Evolutionary conservation across 1,284 basidiomycete genomes (phyloP).

Genomic region (Erythrobasidium hasegawianum): DNA sequence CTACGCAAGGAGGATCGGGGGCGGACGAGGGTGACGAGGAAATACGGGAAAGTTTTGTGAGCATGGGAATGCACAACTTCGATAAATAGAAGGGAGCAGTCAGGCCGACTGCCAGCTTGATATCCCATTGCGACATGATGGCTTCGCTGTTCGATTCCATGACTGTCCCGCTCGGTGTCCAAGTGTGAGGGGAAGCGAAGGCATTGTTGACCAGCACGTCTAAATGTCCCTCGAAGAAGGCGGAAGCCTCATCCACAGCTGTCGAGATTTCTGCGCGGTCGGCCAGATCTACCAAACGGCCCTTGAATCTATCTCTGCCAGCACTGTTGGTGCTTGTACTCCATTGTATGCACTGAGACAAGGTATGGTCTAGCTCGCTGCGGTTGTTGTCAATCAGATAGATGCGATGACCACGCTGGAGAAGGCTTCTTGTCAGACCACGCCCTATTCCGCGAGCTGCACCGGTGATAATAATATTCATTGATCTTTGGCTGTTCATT

Average conservation of each 20-base stretch:
- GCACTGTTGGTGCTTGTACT: not conserved
- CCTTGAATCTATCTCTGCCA: not conserved
- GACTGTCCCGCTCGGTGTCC: not conserved
- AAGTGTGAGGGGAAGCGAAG: conserved; percentile 20
- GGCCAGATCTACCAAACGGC: not conserved
- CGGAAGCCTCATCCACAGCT: not conserved
- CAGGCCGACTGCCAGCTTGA: conserved; percentile 14
- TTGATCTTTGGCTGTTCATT: too few relatives aligned
- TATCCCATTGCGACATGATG: conserved; percentile 23
- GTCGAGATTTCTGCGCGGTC: not conserved
- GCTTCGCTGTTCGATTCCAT: conserved; percentile 6
- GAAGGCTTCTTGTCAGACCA: not conserved
- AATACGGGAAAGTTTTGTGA: too few relatives aligned
- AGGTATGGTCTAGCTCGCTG: not conserved
- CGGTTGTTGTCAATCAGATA: conserved; percentile 6
- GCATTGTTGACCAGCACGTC: conserved; percentile 33
- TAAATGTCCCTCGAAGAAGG: conserved; percentile 12
- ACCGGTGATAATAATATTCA: not conserved
- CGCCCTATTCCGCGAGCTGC: conserved; percentile 9
- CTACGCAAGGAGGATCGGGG: not conserved
- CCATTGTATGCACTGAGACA: not conserved
- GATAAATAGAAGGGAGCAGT: conserved; percentile 25
- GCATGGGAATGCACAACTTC: conserved; percentile 11
- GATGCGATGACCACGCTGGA: conserved; percentile 5
- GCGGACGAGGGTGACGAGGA: not conserved